phyloP scores from a whole-genome alignment of 2,329 filamentous ascomycete species.

The Gnomoniopsis smithogilvyi region DNA sequence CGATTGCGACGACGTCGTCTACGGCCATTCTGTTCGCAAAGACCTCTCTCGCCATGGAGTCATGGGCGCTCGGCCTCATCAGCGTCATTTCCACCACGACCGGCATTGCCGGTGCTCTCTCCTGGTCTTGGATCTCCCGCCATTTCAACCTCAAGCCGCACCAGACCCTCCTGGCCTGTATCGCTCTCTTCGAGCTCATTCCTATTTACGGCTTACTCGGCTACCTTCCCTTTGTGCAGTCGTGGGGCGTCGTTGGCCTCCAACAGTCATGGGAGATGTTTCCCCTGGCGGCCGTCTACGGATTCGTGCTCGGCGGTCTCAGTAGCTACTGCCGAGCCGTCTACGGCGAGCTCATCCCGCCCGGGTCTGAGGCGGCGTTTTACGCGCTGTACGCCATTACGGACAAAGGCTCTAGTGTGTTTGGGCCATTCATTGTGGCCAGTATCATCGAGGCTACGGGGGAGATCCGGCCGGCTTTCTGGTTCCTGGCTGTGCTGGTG shows the following conservation, averaged over 20 bases:
- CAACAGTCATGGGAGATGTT: conserved; percentile 98
- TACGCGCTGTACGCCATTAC: conserved; percentile 97
- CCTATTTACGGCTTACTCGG: conserved; percentile 87
- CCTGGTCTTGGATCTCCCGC: conserved; percentile 78
- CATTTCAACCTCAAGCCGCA: conserved; percentile 68
- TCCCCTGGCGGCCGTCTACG: conserved; percentile 83
- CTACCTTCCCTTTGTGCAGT: conserved; percentile 75
- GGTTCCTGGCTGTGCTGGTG: conserved; percentile 84
- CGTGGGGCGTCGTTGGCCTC: conserved; percentile 76
- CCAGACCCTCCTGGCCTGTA: conserved; percentile 90
- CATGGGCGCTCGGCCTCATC: conserved; percentile 84
- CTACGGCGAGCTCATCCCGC: conserved; percentile 90
- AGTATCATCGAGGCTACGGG: conserved; percentile 83
- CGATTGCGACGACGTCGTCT: conserved; percentile 89
- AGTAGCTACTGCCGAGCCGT: conserved; percentile 89
- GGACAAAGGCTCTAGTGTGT: conserved; percentile 91
- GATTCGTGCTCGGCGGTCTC: conserved; percentile 89
- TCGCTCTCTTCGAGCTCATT: conserved; percentile 86
- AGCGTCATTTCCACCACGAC: conserved; percentile 85
- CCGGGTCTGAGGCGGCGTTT: conserved; percentile 91
- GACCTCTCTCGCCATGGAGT: conserved; percentile 84
- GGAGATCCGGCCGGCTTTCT: conserved; percentile 83
- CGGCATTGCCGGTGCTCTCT: conserved; percentile 84
- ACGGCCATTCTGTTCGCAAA: conserved; percentile 96
- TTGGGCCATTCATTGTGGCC: conserved; percentile 91